These are phyloP conservation scores for Akanthomyces muscarius DNA, from an alignment of 2,329 filamentous ascomycete species.

Conservation along the genomic window DNA sequence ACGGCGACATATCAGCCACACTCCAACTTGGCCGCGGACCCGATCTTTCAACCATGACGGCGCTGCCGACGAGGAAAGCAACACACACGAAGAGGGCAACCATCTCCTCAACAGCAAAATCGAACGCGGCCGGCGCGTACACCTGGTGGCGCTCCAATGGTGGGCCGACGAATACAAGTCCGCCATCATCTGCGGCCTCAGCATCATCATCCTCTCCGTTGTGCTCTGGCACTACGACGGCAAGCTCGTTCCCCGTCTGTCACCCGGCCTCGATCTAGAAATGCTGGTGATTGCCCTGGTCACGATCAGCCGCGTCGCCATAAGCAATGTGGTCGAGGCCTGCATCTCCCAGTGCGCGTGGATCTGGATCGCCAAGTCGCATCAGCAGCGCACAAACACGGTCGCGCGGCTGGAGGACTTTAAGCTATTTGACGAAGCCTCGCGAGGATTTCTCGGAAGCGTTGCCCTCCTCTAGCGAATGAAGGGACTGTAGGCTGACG, in stretches of 20 bases:
- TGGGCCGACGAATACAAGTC: conserved; percentile 36
- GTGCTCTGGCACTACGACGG: conserved; percentile 31
- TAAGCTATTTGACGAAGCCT: conserved; percentile 37
- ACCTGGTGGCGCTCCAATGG: conserved; percentile 29
- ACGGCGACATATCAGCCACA: neutral
- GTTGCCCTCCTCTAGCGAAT: conserved; percentile 33
- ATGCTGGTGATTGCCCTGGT: conserved; percentile 36
- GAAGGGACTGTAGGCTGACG: conserved; percentile 28
- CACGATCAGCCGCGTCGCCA: conserved; percentile 33
- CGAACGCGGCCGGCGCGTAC: conserved; percentile 13
- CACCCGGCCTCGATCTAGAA: conserved; percentile 29
- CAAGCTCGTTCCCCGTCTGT: conserved; percentile 28
- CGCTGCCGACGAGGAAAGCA: conserved; percentile 12
- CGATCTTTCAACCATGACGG: conserved; percentile 9
- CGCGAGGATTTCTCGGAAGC: conserved; percentile 34
- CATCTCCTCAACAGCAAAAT: conserved; percentile 13
- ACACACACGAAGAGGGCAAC: neutral
- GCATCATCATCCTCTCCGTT: conserved; percentile 26
- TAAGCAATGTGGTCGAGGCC: conserved; percentile 34
- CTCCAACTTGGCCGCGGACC: neutral
- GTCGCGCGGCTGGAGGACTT: conserved; percentile 35
- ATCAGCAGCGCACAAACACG: conserved; percentile 28
- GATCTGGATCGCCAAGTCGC: conserved; percentile 37
- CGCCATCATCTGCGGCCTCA: conserved; percentile 27
- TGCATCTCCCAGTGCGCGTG: conserved; percentile 37